Evolutionary conservation across 768 basidiomycete genomes (phyloP).

Genomic region (Trametes cubensis): DNA sequence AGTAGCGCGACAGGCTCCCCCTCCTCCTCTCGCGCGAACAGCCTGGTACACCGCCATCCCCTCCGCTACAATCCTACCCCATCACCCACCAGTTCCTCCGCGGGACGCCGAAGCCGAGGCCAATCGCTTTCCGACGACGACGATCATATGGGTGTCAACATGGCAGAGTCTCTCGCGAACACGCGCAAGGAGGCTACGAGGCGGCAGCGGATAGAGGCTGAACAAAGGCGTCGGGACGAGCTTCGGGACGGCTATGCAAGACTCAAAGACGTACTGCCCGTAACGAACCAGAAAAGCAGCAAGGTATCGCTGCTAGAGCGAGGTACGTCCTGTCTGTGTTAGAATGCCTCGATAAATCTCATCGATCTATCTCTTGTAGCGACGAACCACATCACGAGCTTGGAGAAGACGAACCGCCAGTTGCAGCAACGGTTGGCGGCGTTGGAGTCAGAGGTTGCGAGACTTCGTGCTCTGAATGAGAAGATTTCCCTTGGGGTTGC

Average conservation of each 20-base stretch:
- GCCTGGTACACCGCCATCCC: conserved; percentile 71
- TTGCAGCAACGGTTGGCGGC: conserved; percentile 67
- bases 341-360: conserved; percentile 6
- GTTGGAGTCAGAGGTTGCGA: conserved; percentile 68
- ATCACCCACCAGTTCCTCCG: conserved; percentile 73
- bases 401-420: conserved; percentile 74
- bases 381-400: conserved; percentile 73
- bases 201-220: conserved; percentile 85
- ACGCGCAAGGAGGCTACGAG: conserved; percentile 84
- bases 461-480: conserved; percentile 78
- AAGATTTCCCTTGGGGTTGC: conserved; percentile 74
- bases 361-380: conserved; percentile 45
- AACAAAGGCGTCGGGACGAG: conserved; percentile 86
- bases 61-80: conserved; percentile 81
- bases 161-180: conserved; percentile 72
- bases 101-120: conserved; percentile 63
- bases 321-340: conserved; percentile 50
- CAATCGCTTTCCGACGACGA: conserved; percentile 76
- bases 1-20: conserved; percentile 77
- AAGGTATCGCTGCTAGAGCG: conserved; percentile 88
- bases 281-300: conserved; percentile 88
- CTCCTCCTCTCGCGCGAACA: conserved; percentile 73
- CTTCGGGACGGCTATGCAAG: conserved; percentile 87
- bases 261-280: conserved; percentile 83
- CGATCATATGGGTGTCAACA: conserved; percentile 62